phyloP scores from a whole-genome alignment of 345 rosid species.

The Arabidopsis arenosa region DNA sequence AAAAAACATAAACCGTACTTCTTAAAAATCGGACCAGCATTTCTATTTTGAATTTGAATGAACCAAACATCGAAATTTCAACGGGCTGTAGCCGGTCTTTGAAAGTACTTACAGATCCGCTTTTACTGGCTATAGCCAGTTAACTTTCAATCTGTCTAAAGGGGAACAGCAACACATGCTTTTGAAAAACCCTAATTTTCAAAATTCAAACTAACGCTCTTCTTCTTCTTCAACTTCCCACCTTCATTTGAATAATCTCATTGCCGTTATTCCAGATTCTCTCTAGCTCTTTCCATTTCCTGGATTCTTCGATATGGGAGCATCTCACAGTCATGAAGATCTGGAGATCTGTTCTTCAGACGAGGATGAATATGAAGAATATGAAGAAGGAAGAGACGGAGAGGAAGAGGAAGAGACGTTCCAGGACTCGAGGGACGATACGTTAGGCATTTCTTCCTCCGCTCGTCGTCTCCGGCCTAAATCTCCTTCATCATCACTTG shows the following conservation, averaged over 20 bases:
- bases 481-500: conserved; percentile 65
- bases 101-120: not conserved
- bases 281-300: conserved; percentile 1
- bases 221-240: conserved; percentile 35
- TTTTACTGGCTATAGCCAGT: conserved; percentile 37
- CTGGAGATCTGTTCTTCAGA: conserved; percentile 72
- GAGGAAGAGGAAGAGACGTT: conserved; percentile 55
- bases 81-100: conserved; percentile 37
- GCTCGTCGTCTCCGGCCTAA: conserved; percentile 39
- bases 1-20: not conserved
- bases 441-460: conserved; percentile 54
- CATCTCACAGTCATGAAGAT: conserved; percentile 69
- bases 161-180: not conserved
- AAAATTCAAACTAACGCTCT: conserved; percentile 55
- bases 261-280: conserved; percentile 1
- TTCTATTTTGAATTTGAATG: conserved; percentile 7
- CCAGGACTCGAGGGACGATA: conserved; percentile 57
- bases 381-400: conserved; percentile 50
- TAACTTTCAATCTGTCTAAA: conserved; percentile 5
- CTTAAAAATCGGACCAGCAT: not conserved
- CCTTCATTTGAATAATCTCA: conserved; percentile 41
- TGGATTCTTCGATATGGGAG: conserved; percentile 57
- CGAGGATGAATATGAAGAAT: conserved; percentile 50
- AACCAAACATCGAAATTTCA: not conserved
- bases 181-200: conserved; percentile 51